Conservation (phyloP, 805 yeast genomes). For the Saturnispora saitoi region DNA sequence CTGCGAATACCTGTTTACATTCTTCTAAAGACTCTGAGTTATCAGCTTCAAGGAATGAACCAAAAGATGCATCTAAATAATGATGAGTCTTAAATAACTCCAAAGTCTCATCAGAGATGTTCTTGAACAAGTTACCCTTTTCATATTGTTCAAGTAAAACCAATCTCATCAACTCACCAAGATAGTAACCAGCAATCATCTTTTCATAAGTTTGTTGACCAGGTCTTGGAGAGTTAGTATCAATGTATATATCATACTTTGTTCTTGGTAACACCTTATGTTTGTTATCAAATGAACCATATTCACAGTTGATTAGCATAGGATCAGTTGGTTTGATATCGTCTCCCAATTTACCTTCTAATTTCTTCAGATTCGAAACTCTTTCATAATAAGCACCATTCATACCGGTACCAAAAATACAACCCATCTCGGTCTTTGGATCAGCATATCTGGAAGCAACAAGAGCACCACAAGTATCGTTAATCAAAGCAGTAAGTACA, state of each 20-base stretch:
- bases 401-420: slow-evolving; percentile 97
- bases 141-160: slow-evolving; percentile 65
- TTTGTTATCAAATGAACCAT: slow-evolving; percentile 96
- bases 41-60: slow-evolving; percentile 83
- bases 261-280: slow-evolving; percentile 85
- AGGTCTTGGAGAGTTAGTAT: slow-evolving; percentile 89
- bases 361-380: slow-evolving; percentile 69
- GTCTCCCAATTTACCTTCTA: slow-evolving; percentile 59
- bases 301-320: slow-evolving; percentile 98
- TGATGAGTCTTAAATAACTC: slow-evolving; percentile 53
- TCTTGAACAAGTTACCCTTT: slow-evolving; percentile 57
- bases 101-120: slow-evolving; percentile 46
- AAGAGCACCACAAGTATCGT: slow-evolving; percentile 95
- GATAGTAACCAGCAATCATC: slow-evolving; percentile 95
- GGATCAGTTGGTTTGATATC: slow-evolving; percentile 62
- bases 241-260: slow-evolving; percentile 74
- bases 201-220: slow-evolving; percentile 96
- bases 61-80: slow-evolving; percentile 81
- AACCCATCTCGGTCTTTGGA: slow-evolving; percentile 86
- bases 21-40: slow-evolving; percentile 78
- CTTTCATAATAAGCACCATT: slow-evolving; percentile 94
- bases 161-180: slow-evolving; percentile 87
- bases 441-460: slow-evolving; percentile 96
- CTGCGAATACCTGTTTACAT: slow-evolving; percentile 57
- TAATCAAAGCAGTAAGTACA: slow-evolving; percentile 85